Percentiles rank a stretch among this genome's conserved stretches.
phyloP scores from a whole-genome alignment of 177 flowering plant genomes.

The Vitis hybrid region DNA sequence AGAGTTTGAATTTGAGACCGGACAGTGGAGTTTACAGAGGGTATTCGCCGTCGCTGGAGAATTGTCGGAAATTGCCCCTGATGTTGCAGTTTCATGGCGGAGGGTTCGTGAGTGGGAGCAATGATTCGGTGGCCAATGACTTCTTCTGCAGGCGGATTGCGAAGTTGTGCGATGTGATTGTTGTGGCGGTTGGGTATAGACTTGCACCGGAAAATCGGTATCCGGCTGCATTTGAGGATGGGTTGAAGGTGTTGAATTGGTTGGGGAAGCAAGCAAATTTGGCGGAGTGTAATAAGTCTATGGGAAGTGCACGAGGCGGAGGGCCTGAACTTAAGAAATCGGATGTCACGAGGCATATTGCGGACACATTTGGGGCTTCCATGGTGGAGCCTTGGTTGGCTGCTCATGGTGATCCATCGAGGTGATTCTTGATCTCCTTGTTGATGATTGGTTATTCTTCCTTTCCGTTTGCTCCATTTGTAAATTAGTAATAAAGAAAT shows the following conservation, averaged over 20 bases:
- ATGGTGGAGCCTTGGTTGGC: slow-evolving; percentile 99
- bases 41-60: slow-evolving; percentile 43
- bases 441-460: neutral
- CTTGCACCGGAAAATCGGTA: slow-evolving; percentile 80
- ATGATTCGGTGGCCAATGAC: slow-evolving; percentile 74
- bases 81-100: slow-evolving; percentile 85
- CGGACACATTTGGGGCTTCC: slow-evolving; percentile 85
- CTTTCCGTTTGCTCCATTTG: neutral
- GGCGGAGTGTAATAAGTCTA: slow-evolving; percentile 72
- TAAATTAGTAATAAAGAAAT: too few species aligned
- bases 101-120: slow-evolving; percentile 80
- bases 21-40: slow-evolving; percentile 48
- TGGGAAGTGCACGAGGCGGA: slow-evolving; percentile 31
- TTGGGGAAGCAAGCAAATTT: slow-evolving; percentile 78
- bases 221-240: slow-evolving; percentile 86
- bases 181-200: slow-evolving; percentile 78
- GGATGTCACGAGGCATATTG: slow-evolving; percentile 54
- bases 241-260: slow-evolving; percentile 78
- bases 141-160: slow-evolving; percentile 71
- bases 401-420: slow-evolving; percentile 96
- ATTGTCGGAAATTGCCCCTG: slow-evolving; percentile 52
- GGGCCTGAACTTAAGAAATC: slow-evolving; percentile 51
- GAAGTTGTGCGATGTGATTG: slow-evolving; percentile 69
- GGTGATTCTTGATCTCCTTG: slow-evolving; percentile 35
- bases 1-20: slow-evolving; percentile 29